These are phyloP conservation scores for Heritiera littoralis DNA, from an alignment of 345 rosid genomes.

Conservation along the genomic window DNA sequence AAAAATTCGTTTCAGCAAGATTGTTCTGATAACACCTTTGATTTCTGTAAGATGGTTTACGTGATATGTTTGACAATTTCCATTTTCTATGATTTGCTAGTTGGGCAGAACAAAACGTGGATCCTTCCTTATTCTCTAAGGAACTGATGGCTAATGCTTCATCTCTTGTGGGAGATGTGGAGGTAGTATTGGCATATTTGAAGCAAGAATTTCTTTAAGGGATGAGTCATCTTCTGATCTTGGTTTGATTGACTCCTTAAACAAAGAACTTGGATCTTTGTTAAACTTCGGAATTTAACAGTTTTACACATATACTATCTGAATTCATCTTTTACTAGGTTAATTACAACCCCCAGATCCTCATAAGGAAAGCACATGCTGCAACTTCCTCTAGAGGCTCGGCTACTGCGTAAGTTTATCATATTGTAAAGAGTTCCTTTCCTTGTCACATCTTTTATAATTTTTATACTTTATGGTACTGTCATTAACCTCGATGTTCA, in stretches of 20 bases:
- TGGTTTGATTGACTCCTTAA: too few species aligned
- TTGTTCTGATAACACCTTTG: not conserved
- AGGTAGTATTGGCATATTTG: constrained; percentile 35
- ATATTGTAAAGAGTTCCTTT: not conserved
- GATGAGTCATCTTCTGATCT: too few species aligned
- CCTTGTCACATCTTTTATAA: not conserved
- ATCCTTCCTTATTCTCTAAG: constrained; percentile 75
- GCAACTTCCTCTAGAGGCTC: constrained; percentile 76
- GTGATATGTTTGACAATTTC: not conserved
- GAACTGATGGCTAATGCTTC: constrained; percentile 77
- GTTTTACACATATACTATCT: not conserved
- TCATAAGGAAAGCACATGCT: constrained; percentile 79
- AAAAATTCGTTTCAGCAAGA: not conserved
- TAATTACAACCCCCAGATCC: constrained; percentile 70
- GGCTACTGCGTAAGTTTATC: constrained; percentile 63
- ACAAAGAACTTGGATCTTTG: too few species aligned
- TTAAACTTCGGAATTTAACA: too few species aligned
- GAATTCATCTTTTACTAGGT: constrained; percentile 46
- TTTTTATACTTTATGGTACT: not conserved
- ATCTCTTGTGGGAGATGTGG: constrained; percentile 52
- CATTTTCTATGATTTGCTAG: constrained; percentile 32
- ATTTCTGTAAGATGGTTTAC: not conserved
- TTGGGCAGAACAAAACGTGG: constrained; percentile 90
- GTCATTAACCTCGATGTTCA: constrained; percentile 12
- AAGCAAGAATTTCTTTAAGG: not conserved